Conservation (phyloP, 148 eudicot species). For the Dysphania ambrosioides region DNA sequence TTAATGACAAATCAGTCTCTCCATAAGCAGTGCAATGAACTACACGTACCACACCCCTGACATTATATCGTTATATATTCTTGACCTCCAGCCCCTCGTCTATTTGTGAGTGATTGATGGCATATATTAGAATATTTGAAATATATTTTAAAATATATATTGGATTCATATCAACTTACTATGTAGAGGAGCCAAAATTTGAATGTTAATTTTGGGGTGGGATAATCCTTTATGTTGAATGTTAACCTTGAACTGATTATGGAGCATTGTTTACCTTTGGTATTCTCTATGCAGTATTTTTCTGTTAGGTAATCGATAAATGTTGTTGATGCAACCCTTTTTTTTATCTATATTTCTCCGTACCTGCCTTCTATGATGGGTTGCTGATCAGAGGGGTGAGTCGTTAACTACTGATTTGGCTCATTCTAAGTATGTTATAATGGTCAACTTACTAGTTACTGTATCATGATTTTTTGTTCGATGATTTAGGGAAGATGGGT, state of each 20-base stretch:
- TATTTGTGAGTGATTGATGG: not conserved
- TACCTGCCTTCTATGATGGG: not conserved
- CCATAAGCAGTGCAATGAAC: no score
- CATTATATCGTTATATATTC: not conserved
- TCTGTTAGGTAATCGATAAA: no score
- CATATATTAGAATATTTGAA: no score
- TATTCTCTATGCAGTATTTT: no score
- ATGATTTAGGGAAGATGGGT: not conserved
- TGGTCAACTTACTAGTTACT: not conserved
- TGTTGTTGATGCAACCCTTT: not conserved
- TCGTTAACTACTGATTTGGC: not conserved
- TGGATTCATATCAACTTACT: not conserved
- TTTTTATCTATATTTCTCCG: not conserved
- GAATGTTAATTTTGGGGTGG: no score
- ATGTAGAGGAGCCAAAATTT: no score
- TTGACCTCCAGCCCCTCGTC: not conserved
- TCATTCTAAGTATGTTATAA: not conserved
- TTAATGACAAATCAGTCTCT: no score
- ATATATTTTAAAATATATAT: no score
- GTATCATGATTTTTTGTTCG: not conserved
- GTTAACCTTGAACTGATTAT: no score
- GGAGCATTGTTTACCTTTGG: no score
- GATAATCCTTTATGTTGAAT: no score
- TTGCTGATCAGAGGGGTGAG: not conserved
- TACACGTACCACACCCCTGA: not conserved